Conservation (phyloP, 108 stramenopile genomes). For the Cyclotella choctawhatcheeana region DNA sequence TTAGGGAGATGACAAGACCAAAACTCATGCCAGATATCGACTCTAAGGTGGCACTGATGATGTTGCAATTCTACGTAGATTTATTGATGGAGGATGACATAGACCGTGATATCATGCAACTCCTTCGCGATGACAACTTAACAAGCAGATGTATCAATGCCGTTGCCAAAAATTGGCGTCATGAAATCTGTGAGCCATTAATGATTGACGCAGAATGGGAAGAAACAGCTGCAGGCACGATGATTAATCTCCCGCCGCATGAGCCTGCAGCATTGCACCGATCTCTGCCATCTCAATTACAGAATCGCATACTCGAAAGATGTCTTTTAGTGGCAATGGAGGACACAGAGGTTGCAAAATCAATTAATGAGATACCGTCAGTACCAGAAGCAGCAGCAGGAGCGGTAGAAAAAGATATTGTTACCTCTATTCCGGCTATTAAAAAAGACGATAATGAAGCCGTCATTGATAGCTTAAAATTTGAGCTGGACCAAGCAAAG, state of each 20-base stretch:
- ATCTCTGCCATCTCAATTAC: slow-evolving; percentile 31
- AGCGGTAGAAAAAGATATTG: too few relatives aligned
- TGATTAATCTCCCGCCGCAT: slow-evolving; percentile 18
- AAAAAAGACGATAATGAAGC: slow-evolving; percentile 9
- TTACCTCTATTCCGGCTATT: too few relatives aligned
- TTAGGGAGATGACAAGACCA: slow-evolving; percentile 45
- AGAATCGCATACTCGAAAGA: slow-evolving; percentile 46
- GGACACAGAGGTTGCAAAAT: background rate
- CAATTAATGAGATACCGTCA: background rate
- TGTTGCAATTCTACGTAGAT: slow-evolving; percentile 45
- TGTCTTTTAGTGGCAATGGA: slow-evolving; percentile 45
- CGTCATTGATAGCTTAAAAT: slow-evolving; percentile 15
- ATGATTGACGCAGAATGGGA: slow-evolving; percentile 42
- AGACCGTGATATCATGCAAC: slow-evolving; percentile 44
- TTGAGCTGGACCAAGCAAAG: slow-evolving; percentile 26
- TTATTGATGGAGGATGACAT: slow-evolving; percentile 41
- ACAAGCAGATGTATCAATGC: slow-evolving; percentile 43
- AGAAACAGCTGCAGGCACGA: slow-evolving; percentile 5
- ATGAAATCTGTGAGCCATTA: slow-evolving; percentile 42
- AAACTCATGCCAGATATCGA: slow-evolving; percentile 46
- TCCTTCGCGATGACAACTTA: slow-evolving; percentile 37
- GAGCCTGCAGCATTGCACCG: slow-evolving; percentile 43
- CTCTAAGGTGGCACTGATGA: slow-evolving; percentile 46
- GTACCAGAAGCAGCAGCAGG: slow-evolving; percentile 12
- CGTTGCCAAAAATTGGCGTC: slow-evolving; percentile 36